These are phyloP conservation scores for Protea cynaroides DNA, from an alignment of 164 flowering plant species.

Conservation along the genomic window DNA sequence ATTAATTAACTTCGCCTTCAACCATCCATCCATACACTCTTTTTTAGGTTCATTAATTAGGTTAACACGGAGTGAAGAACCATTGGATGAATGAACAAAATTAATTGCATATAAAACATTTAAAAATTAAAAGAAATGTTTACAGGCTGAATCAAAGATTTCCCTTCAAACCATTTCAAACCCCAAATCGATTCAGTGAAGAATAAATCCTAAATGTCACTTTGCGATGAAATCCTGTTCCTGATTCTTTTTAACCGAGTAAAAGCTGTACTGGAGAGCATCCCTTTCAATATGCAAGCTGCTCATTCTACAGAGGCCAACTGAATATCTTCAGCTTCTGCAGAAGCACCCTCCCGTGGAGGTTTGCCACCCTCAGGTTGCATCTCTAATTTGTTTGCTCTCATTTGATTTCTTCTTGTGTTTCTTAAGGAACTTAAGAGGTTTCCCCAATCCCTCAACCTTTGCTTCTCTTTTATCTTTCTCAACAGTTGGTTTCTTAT, in stretches of 20 bases:
- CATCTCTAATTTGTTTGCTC: constrained; percentile 21
- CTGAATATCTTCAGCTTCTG: constrained; percentile 32
- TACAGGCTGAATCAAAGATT: too few species aligned
- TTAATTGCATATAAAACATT: too few species aligned
- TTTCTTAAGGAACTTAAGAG: constrained; percentile 68
- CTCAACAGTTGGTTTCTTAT: constrained; percentile 65
- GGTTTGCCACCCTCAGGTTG: constrained; percentile 32
- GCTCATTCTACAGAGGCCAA: constrained; percentile 34
- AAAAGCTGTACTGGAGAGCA: constrained; percentile 72
- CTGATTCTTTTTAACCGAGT: constrained; percentile 76
- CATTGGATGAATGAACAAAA: too few species aligned
- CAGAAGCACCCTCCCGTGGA: constrained; percentile 19
- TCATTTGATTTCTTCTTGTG: constrained; percentile 54
- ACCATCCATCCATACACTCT: too few species aligned
- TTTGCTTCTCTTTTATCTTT: constrained; percentile 71
- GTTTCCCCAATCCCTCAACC: constrained; percentile 91
- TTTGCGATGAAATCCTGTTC: constrained; percentile 89
- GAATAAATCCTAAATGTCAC: too few species aligned
- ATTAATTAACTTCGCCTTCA: too few species aligned
- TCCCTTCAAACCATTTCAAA: too few species aligned
- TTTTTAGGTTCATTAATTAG: too few species aligned
- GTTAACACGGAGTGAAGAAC: too few species aligned
- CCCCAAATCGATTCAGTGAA: too few species aligned
- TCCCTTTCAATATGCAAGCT: constrained; percentile 43
- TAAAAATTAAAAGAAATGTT: too few species aligned